These are phyloP conservation scores for Lachancea fermentati DNA, from an alignment of 805 yeast genomes.

Conservation along the genomic window DNA sequence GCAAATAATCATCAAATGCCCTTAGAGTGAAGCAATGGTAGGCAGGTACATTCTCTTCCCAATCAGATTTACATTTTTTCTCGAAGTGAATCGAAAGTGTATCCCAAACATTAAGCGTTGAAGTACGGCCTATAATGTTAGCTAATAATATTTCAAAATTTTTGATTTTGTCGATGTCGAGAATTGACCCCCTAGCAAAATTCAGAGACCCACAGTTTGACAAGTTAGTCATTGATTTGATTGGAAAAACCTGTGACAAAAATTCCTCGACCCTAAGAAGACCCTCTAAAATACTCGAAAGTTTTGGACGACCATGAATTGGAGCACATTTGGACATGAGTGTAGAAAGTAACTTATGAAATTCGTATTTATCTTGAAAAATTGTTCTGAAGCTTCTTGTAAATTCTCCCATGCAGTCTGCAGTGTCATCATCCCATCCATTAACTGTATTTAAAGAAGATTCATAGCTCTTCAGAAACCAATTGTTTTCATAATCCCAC, in stretches of 20 bases:
- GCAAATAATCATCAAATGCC: slow-evolving; percentile 1
- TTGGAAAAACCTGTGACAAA: slow-evolving; percentile 14
- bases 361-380: slow-evolving; percentile 14
- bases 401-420: background rate
- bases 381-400: slow-evolving; percentile 9
- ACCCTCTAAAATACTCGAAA: slow-evolving; percentile 11
- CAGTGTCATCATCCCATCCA: slow-evolving; percentile 1
- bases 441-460: background rate
- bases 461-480: slow-evolving; percentile 10
- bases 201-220: background rate
- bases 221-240: slow-evolving; percentile 1
- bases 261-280: slow-evolving; percentile 6
- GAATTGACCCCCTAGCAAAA: slow-evolving; percentile 1
- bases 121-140: slow-evolving; percentile 13
- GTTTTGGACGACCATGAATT: slow-evolving; percentile 4
- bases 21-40: slow-evolving; percentile 9
- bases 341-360: slow-evolving; percentile 10
- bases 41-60: slow-evolving; percentile 5
- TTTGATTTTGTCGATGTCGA: slow-evolving; percentile 1
- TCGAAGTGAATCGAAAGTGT: slow-evolving; percentile 16
- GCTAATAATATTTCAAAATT: slow-evolving; percentile 10
- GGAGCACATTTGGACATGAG: slow-evolving; percentile 9
- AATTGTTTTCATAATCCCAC: slow-evolving; percentile 1
- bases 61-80: slow-evolving; percentile 4
- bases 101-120: slow-evolving; percentile 11